Evolutionary conservation across 129 eudicot species (phyloP), one percentile per base, ranked within the genome.

Genomic region (Calendula officinalis): DNA sequence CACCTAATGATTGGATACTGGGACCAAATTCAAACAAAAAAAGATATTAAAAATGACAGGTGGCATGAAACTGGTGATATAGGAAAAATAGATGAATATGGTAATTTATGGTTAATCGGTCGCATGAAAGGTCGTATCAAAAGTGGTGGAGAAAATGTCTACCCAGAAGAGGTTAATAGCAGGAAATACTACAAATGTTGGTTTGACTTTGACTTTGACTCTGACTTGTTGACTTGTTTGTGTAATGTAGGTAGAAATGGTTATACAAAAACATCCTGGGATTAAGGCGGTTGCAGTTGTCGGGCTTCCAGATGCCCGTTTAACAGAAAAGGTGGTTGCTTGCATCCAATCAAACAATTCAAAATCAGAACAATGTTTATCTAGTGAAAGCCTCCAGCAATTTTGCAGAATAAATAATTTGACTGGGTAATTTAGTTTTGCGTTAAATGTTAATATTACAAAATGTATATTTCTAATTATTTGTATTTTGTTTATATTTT

Each of bases 51-150:
- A 12, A 7, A 59, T 64, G 86, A 75, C 71, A 77, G 88, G 30
- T 94, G 99, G 99, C 79, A 85, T 51, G 97, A 88, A 65, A 94
- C 95, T 0, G 99, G 99, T 79, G 99, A 94, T 54, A 85, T 86
- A 30, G 99, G 99, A 8, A 74, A 70, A 5, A 76, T 94, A 53
- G 99, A 94, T 49, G 78, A 78, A 49, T 22, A 58, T 62, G 97
- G 97, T 70, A 81, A 94, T 61, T 68, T 94, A 33, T 94, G 99
- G 97, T 92, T 94, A 36, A 66, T 88, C 49, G 99, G 99, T 33
- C 95, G 99, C 10, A 40, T 67, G 42, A 94, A 86, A 76, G 96
- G 88, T 51, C 79, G 94, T 48, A 94, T 94, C 62, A 94, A 94
- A 67, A 94, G 95, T 60, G 99, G 96, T 27, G 99, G 99, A 0